Base-by-base conservation (phyloP, 495 filamentous ascomycete species). In the Penicillium riverlandense region DNA sequence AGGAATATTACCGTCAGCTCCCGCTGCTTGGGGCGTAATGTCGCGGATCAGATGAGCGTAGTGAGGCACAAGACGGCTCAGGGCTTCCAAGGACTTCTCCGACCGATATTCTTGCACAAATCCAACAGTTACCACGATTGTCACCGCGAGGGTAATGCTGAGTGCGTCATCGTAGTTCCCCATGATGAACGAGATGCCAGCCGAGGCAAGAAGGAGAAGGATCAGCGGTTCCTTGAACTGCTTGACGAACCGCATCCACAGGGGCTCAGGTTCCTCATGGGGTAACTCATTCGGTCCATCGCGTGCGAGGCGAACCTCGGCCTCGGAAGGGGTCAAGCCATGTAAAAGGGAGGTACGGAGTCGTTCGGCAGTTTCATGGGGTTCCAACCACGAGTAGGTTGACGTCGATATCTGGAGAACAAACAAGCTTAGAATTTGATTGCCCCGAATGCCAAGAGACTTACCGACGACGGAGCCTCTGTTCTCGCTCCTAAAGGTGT, bases 41-140 rank as follows among this genome's bases (percentile, higher is more conserved):
- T 79, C 77, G 40, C 92, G 82, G 31, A 97, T 86, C 8, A 96
- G 69, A 60, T 99, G 89, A 6, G 92, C 92, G 64, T 88, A 86
- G 59, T 97, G 90, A 16, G 92, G 94, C 0, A 97, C 90, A 29
- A 99, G 69, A 48, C 90, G 87, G 58, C 84, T 96, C 43, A 99
- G 72, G 38, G 92, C 92, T 63, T 97, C 92, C 57, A 99, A 78
- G 2, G 90, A 96, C 66, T 97, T 95, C 61, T 99, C 94, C 34
- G 91, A 96, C 45, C 94, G 79, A 61, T 96, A 97, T 64, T 99
- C 92, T 59, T 99, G 92, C 44, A 97, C 78, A 56, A 99, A 99
- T 9, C 89, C 92, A 40, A 97, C 92, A 1, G 86, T 86, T 32
- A 97, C 90, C 12, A 99, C 92, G 57, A 99, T 97, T 36, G 89